Conservation (phyloP, 2,329 filamentous ascomycete species). For the Colletotrichum simmondsii region DNA sequence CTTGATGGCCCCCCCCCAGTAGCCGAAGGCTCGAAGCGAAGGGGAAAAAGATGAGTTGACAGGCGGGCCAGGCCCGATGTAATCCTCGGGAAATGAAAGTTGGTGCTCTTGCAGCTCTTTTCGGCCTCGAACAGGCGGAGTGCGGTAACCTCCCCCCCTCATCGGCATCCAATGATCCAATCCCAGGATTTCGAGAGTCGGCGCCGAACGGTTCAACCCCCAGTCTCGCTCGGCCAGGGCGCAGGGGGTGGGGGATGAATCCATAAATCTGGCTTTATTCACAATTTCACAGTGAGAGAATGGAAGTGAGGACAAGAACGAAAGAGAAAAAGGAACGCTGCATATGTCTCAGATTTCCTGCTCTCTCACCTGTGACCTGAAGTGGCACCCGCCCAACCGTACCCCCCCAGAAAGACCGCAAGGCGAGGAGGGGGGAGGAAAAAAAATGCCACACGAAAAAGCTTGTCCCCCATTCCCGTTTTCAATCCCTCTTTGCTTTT, state of each 20-base stretch:
- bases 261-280: neutral
- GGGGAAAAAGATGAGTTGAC: neutral
- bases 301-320: neutral
- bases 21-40: neutral
- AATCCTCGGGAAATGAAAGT: slow-evolving; percentile 1
- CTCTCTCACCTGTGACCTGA: neutral
- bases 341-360: slow-evolving; percentile 14
- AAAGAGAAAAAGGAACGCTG: neutral
- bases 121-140: neutral
- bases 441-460: neutral
- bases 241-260: neutral
- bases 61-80: neutral
- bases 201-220: no score
- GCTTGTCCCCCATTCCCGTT: neutral
- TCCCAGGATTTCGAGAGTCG: neutral
- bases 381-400: neutral
- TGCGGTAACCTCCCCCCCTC: neutral
- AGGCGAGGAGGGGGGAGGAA: neutral
- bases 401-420: neutral
- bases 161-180: neutral
- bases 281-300: neutral
- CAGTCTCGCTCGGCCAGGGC: no score
- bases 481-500: neutral
- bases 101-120: neutral
- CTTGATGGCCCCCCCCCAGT: neutral